phyloP scores from a whole-genome alignment of 345 rosid genomes.

The Euphorbia peplus region DNA sequence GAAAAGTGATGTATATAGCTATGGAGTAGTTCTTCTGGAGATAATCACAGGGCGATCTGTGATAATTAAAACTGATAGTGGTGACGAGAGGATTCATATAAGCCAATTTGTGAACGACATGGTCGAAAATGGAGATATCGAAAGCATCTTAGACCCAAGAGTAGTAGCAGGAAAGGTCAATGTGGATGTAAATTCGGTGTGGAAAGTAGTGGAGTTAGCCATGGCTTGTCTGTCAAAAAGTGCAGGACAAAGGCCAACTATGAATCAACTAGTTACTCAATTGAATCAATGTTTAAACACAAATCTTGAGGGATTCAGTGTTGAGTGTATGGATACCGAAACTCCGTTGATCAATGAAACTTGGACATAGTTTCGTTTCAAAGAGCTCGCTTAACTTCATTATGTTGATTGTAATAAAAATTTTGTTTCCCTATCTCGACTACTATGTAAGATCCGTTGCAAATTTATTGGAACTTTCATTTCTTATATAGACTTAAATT shows the following conservation, averaged over 20 bases:
- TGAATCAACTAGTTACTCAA: slow-evolving; percentile 20
- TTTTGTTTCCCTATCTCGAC: too few species aligned
- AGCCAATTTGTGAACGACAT: slow-evolving; percentile 18
- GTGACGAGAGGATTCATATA: slow-evolving; percentile 19
- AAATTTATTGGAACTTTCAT: too few species aligned
- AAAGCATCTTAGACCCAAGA: slow-evolving; percentile 23
- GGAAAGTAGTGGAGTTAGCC: slow-evolving; percentile 25
- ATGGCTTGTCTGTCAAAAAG: slow-evolving; percentile 7
- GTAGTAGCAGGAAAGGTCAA: not conserved
- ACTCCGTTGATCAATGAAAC: too few species aligned
- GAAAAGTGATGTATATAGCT: slow-evolving; percentile 53
- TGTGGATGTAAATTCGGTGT: slow-evolving; percentile 9
- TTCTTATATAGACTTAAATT: too few species aligned
- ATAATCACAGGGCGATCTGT: slow-evolving; percentile 37
- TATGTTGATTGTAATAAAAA: too few species aligned
- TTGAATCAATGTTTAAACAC: slow-evolving; percentile 1
- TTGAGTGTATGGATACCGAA: too few species aligned
- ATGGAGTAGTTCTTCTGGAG: slow-evolving; percentile 43
- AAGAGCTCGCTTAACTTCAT: too few species aligned
- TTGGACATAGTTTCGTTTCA: too few species aligned
- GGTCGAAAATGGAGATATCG: slow-evolving; percentile 26
- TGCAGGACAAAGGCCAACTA: slow-evolving; percentile 25
- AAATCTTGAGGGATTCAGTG: not conserved
- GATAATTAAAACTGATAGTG: slow-evolving; percentile 11
- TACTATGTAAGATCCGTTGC: too few species aligned